phyloP scores from a whole-genome alignment of 2,329 filamentous ascomycete genomes.

The Reticulascus tulasneorum region DNA sequence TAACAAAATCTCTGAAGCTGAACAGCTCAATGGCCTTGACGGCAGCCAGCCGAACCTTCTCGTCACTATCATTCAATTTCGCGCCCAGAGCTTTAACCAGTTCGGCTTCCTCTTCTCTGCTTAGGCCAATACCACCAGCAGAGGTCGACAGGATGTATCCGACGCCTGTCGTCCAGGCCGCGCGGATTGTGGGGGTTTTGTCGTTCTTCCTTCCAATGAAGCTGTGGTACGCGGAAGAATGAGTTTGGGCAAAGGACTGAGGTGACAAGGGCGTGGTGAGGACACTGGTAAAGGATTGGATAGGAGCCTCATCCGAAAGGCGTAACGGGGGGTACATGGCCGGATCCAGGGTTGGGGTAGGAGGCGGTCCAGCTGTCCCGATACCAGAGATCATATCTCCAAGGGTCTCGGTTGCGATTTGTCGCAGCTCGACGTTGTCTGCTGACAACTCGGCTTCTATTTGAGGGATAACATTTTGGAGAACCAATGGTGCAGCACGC shows the following conservation, averaged over 20 bases:
- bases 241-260: conserved; percentile 82
- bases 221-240: conserved; percentile 73
- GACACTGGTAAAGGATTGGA: conserved; percentile 52
- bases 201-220: conserved; percentile 85
- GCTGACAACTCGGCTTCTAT: conserved; percentile 88
- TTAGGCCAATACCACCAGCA: conserved; percentile 83
- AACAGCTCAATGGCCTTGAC: conserved; percentile 81
- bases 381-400: conserved; percentile 94
- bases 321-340: conserved; percentile 77
- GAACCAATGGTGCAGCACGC: conserved; percentile 81
- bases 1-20: conserved; percentile 73
- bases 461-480: conserved; percentile 91
- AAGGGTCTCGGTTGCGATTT: conserved; percentile 87
- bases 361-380: conserved; percentile 81
- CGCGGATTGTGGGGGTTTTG: conserved; percentile 76
- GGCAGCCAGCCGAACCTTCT: conserved; percentile 86
- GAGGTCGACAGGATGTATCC: conserved; percentile 88
- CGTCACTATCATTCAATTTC: conserved; percentile 82
- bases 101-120: conserved; percentile 72
- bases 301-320: conserved; percentile 52
- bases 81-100: conserved; percentile 73
- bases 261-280: conserved; percentile 81
- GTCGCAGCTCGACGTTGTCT: conserved; percentile 80
- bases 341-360: conserved; percentile 69
- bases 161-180: conserved; percentile 79